Conservation (phyloP, 257 asterid genomes). For the Buddleja alternifolia region DNA sequence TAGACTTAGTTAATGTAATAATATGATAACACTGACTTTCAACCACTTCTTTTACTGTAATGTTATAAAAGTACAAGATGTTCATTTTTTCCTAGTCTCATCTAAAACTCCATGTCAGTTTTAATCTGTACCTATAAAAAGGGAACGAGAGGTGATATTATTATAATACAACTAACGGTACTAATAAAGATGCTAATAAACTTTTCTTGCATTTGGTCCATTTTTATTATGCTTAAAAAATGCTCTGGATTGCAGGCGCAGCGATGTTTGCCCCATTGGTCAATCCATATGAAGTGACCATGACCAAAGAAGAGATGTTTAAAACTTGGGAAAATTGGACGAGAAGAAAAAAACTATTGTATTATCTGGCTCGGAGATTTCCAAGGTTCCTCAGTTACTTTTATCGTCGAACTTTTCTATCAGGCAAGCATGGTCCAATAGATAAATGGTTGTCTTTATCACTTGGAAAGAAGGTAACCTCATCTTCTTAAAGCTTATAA, state of each 20-base stretch:
- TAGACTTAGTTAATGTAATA: too few species aligned
- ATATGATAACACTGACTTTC: too few species aligned
- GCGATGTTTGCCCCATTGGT: slow-evolving; percentile 79
- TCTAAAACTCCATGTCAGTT: too few species aligned
- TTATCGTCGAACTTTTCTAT: slow-evolving; percentile 64
- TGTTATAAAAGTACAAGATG: too few species aligned
- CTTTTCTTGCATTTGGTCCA: slow-evolving; percentile 11
- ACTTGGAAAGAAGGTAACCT: slow-evolving; percentile 62
- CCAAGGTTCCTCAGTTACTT: slow-evolving; percentile 67
- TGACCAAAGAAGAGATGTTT: slow-evolving; percentile 76
- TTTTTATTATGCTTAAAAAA: neutral
- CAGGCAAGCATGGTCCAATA: slow-evolving; percentile 79
- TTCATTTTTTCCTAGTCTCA: too few species aligned
- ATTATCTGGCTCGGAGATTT: slow-evolving; percentile 70
- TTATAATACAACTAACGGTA: too few species aligned
- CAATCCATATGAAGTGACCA: slow-evolving; percentile 77
- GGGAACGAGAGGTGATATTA: too few species aligned
- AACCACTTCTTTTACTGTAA: too few species aligned
- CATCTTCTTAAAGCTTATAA: neutral
- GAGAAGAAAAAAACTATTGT: slow-evolving; percentile 49
- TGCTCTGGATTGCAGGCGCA: slow-evolving; percentile 55
- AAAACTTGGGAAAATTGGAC: slow-evolving; percentile 78
- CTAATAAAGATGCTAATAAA: neutral
- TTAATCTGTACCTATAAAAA: too few species aligned
- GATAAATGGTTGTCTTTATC: slow-evolving; percentile 72